phyloP scores from a whole-genome alignment of 306 rosid species.

The Medicago arabica region DNA sequence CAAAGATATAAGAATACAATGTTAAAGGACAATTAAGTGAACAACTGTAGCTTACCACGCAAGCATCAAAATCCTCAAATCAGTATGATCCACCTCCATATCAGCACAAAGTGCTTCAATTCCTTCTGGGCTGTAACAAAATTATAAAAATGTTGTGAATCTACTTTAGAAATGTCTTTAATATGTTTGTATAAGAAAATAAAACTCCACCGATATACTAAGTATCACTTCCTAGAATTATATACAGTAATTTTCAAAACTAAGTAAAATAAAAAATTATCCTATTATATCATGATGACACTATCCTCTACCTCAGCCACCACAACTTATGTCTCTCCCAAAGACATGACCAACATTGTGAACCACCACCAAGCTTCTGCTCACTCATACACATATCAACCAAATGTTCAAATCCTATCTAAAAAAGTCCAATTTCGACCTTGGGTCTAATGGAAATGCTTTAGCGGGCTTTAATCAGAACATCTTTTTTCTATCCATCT shows the following conservation, averaged over 20 bases:
- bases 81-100: constrained; percentile 88
- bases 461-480: too few relatives aligned
- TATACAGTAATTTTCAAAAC: constrained; percentile 1
- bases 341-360: not conserved
- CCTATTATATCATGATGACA: not conserved
- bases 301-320: constrained; percentile 11
- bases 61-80: constrained; percentile 96
- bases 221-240: constrained; percentile 26
- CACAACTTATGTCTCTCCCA: not conserved
- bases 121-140: constrained; percentile 92
- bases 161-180: constrained; percentile 30
- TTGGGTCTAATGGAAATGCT: too few relatives aligned
- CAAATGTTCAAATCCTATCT: not conserved
- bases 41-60: constrained; percentile 77
- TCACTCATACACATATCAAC: not conserved
- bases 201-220: constrained; percentile 7
- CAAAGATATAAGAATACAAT: constrained; percentile 36
- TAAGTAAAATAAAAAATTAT: not conserved
- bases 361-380: not conserved
- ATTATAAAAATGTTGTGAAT: constrained; percentile 22
- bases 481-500: too few relatives aligned
- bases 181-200: not conserved
- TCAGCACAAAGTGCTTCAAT: constrained; percentile 93
- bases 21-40: constrained; percentile 16
- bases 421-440: not conserved